Conservation (phyloP, 2,329 filamentous ascomycete species). For the Colletotrichum spaethianum region DNA sequence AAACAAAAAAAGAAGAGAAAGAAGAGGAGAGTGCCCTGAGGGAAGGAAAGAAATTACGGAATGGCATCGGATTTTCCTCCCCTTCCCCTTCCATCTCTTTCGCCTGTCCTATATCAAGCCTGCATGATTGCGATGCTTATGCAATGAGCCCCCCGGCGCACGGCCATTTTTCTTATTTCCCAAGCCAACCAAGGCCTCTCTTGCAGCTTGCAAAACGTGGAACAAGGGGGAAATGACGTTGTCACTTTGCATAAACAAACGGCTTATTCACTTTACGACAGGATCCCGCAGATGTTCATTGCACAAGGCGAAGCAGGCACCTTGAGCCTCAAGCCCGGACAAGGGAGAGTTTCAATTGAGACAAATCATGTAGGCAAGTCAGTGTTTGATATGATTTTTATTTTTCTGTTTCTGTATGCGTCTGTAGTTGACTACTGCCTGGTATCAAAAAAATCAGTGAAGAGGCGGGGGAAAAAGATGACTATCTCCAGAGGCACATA, state of each 20-base stretch:
- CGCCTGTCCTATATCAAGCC: not conserved
- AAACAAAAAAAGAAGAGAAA: not conserved
- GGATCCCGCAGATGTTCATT: not conserved
- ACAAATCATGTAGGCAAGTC: no score
- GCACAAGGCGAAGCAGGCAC: not conserved
- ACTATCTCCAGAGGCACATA: slow-evolving; percentile 14
- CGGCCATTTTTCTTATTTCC: not conserved
- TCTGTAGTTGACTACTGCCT: slow-evolving; percentile 24
- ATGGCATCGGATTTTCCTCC: not conserved
- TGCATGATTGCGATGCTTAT: not conserved
- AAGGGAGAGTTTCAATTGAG: not conserved
- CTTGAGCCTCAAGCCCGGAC: not conserved
- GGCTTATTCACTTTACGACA: not conserved
- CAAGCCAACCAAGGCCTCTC: not conserved
- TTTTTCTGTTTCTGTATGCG: slow-evolving; percentile 4
- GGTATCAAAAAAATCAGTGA: slow-evolving; percentile 22
- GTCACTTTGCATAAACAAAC: not conserved
- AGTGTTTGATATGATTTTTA: slow-evolving; percentile 2
- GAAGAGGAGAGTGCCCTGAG: not conserved
- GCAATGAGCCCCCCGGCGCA: not conserved
- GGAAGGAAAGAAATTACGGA: not conserved
- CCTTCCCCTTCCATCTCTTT: not conserved
- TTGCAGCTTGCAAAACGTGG: not conserved
- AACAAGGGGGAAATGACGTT: not conserved
- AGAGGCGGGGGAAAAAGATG: slow-evolving; percentile 8